Conservation (phyloP, 257 asterid species). For the Asclepias syriaca region DNA sequence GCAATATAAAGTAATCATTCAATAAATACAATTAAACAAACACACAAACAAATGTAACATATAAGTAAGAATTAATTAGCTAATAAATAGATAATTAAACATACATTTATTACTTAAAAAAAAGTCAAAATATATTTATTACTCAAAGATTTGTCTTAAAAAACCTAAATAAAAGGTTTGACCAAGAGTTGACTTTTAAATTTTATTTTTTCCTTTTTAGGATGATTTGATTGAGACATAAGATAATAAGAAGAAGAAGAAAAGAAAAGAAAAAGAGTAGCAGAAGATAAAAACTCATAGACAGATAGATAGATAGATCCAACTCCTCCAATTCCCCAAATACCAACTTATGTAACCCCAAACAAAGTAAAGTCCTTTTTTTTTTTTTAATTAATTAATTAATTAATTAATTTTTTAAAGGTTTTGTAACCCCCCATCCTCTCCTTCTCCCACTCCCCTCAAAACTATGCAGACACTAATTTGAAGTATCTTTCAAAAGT, state of each 20-base stretch:
- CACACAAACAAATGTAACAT: too few relatives aligned
- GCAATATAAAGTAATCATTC: too few relatives aligned
- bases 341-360: not conserved
- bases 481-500: not conserved
- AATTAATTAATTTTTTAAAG: not conserved
- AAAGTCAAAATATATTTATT: too few relatives aligned
- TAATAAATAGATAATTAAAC: too few relatives aligned
- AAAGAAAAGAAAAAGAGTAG: not conserved
- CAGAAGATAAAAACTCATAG: not conserved
- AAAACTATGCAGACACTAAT: too few relatives aligned
- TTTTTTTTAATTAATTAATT: too few relatives aligned
- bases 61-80: too few relatives aligned
- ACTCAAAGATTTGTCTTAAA: not conserved
- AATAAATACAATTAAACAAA: too few relatives aligned
- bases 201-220: not conserved
- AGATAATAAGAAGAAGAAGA: too few relatives aligned
- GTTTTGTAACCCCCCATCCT: not conserved
- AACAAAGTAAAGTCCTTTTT: not conserved
- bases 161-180: not conserved
- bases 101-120: too few relatives aligned
- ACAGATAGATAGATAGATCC: not conserved
- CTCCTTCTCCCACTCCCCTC: not conserved
- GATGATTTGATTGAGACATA: not conserved
- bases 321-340: not conserved
- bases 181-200: constrained; percentile 3